phyloP scores from a whole-genome alignment of 306 rosid species.

The Quercus suber region DNA sequence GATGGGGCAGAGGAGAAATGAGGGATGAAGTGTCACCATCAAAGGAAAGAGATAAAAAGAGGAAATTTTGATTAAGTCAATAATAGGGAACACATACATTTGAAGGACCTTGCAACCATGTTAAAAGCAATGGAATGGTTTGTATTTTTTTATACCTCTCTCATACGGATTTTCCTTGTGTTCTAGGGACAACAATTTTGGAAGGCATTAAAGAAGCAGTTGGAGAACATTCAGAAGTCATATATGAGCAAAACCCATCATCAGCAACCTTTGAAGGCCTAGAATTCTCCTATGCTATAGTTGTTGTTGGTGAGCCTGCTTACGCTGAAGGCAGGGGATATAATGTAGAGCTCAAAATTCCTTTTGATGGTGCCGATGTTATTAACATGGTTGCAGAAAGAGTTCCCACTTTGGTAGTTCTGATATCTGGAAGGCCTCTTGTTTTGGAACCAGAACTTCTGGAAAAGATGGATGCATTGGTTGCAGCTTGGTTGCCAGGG shows the following conservation, averaged over 20 bases:
- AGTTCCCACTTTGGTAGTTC: slow-evolving; percentile 70
- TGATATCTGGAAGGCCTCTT: slow-evolving; percentile 77
- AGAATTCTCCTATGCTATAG: slow-evolving; percentile 64
- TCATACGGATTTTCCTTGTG: slow-evolving; percentile 5
- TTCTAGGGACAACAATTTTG: slow-evolving; percentile 71
- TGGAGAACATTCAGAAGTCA: slow-evolving; percentile 57
- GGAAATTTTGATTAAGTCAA: no score
- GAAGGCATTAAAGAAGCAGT: slow-evolving; percentile 68
- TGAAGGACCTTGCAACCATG: no score
- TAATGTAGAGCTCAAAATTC: slow-evolving; percentile 51
- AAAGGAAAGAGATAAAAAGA: no score
- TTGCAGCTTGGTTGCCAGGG: slow-evolving; percentile 95
- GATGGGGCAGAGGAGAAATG: no score
- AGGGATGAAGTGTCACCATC: no score
- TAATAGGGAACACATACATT: no score
- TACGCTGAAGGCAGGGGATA: slow-evolving; percentile 74
- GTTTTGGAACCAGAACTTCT: slow-evolving; percentile 54
- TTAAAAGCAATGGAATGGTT: not conserved
- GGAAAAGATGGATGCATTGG: slow-evolving; percentile 58
- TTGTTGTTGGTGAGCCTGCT: slow-evolving; percentile 76
- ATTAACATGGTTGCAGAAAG: slow-evolving; percentile 57
- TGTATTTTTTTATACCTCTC: not conserved
- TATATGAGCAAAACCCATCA: slow-evolving; percentile 55
- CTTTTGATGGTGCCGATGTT: slow-evolving; percentile 48
- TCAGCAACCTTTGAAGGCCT: slow-evolving; percentile 38